These are phyloP conservation scores for Penicillium sp. DNA, from an alignment of 2,329 filamentous ascomycete genomes.

Conservation along the genomic window DNA sequence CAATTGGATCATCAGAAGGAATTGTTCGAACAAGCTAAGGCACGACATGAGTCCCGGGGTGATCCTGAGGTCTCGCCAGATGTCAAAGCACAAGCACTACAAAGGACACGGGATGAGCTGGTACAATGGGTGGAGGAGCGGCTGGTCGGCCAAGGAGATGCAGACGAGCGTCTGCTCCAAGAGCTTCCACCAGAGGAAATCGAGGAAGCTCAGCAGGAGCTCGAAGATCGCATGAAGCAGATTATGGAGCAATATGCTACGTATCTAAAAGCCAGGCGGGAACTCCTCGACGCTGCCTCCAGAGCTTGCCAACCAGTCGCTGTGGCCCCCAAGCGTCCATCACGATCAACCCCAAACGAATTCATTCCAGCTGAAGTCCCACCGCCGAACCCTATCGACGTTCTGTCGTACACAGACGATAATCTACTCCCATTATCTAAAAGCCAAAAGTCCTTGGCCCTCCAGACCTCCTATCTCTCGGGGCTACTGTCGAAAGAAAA, in stretches of 20 bases:
- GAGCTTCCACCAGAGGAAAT: constrained; percentile 32
- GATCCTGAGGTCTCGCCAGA: constrained; percentile 11
- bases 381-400: constrained; percentile 28
- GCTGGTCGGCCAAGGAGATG: constrained; percentile 37
- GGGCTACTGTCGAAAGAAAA: constrained; percentile 40
- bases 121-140: constrained; percentile 52
- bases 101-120: constrained; percentile 47
- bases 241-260: constrained; percentile 36
- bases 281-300: constrained; percentile 36
- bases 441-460: constrained; percentile 35
- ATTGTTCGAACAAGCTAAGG: constrained; percentile 33
- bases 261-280: constrained; percentile 38
- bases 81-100: constrained; percentile 38
- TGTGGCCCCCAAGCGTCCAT: constrained; percentile 21
- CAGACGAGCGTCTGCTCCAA: constrained; percentile 28
- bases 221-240: constrained; percentile 33
- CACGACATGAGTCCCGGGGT: constrained; percentile 18
- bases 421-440: constrained; percentile 36
- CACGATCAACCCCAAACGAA: constrained; percentile 16
- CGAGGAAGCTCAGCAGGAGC: constrained; percentile 27
- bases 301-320: constrained; percentile 35
- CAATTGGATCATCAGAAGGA: constrained; percentile 38
- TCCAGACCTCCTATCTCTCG: constrained; percentile 39
- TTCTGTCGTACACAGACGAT: constrained; percentile 34
- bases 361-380: constrained; percentile 13